Evolutionary conservation across 345 rosid genomes (phyloP).

Genomic region (Rubroshorea leprosula): DNA sequence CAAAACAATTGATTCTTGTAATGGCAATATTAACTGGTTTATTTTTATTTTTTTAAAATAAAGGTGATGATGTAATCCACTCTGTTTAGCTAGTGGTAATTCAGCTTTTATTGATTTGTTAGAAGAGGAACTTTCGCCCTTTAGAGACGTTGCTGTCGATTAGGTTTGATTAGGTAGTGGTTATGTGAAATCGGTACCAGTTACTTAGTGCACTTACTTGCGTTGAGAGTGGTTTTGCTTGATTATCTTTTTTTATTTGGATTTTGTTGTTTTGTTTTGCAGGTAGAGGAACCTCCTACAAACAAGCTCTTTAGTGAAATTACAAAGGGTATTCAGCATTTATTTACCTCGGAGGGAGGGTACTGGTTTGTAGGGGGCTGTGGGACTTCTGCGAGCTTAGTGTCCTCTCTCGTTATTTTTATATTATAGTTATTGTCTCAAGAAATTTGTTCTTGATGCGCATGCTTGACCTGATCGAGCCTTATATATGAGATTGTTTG

Average conservation of each 20-base stretch:
- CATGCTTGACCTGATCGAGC: conserved; percentile 6
- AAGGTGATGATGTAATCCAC: too few relatives aligned
- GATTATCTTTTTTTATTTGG: neutral
- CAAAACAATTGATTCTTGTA: too few relatives aligned
- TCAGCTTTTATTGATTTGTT: neutral
- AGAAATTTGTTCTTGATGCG: conserved; percentile 18
- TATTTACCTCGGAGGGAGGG: conserved; percentile 41
- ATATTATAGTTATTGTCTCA: too few relatives aligned
- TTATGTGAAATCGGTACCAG: neutral
- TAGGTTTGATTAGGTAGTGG: neutral
- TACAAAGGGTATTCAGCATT: conserved; percentile 11
- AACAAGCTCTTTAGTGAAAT: neutral
- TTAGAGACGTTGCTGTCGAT: neutral
- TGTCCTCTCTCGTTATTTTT: conserved; percentile 38
- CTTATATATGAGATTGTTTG: conserved; percentile 16
- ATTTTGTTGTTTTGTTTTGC: conserved; percentile 31
- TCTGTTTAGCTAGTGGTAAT: neutral
- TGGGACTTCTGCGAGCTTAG: conserved; percentile 49
- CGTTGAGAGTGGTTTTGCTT: conserved; percentile 5
- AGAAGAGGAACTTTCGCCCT: neutral
- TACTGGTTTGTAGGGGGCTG: conserved; percentile 40
- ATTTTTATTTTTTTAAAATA: too few relatives aligned
- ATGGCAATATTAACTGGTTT: too few relatives aligned
- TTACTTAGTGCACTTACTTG: neutral
- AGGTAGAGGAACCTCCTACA: neutral